A percentile compares a stretch with the other conserved stretches of the same genome.
These are phyloP conservation scores for Aspergillus brunneoviolaceus DNA, from an alignment of 2,329 filamentous ascomycete genomes.

Conservation along the genomic window DNA sequence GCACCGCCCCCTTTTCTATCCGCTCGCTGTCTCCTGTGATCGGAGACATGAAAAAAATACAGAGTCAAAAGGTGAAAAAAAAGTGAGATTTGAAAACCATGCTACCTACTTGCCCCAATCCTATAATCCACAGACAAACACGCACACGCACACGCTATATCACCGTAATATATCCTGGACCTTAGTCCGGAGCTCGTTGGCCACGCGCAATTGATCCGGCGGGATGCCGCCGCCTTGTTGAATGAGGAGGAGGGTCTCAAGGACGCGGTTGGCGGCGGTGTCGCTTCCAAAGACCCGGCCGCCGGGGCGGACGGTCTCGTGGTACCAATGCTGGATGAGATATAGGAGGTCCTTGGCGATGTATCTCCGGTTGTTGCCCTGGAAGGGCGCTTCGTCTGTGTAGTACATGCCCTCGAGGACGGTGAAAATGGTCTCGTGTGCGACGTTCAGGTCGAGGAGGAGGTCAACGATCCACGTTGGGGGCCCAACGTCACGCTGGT, in stretches of 20 bases:
- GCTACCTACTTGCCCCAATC: background rate
- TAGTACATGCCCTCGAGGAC: slow-evolving; percentile 68
- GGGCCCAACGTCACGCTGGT: slow-evolving; percentile 49
- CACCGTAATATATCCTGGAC: slow-evolving; percentile 44
- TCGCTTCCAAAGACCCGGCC: slow-evolving; percentile 61
- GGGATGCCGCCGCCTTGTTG: slow-evolving; percentile 46
- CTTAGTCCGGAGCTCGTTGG: slow-evolving; percentile 42
- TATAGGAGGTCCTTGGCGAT: slow-evolving; percentile 64
- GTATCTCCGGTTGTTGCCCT: slow-evolving; percentile 55
- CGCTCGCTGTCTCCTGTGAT: background rate
- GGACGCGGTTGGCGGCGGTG: slow-evolving; percentile 52
- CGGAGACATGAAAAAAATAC: background rate
- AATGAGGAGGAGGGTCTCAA: slow-evolving; percentile 47
- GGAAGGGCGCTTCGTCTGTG: slow-evolving; percentile 64
- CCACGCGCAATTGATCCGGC: slow-evolving; percentile 37
- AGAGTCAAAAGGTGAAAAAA: background rate
- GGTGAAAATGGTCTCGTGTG: slow-evolving; percentile 61
- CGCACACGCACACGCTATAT: slow-evolving; percentile 3
- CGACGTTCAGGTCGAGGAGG: slow-evolving; percentile 62
- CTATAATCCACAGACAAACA: background rate
- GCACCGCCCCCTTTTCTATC: background rate
- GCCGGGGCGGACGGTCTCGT: slow-evolving; percentile 55
- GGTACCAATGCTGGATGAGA: slow-evolving; percentile 61
- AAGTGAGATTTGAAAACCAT: background rate
- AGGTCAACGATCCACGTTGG: slow-evolving; percentile 64